Percentiles rank a stretch among this genome's conserved stretches.
Conservation (phyloP, 805 yeast species). For the Metschnikowia bowlesiae region DNA sequence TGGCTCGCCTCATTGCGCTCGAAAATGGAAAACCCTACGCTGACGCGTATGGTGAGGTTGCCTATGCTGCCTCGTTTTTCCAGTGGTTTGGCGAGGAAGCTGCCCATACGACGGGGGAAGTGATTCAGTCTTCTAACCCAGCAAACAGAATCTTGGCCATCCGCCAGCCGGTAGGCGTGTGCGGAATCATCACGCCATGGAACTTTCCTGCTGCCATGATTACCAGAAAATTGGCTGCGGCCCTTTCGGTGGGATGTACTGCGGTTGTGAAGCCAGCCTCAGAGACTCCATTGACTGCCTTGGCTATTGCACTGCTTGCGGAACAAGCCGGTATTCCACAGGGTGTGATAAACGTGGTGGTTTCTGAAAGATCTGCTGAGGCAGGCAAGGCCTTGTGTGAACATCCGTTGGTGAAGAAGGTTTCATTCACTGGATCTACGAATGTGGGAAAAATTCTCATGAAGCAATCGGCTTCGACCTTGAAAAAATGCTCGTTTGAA, state of each 20-base stretch:
- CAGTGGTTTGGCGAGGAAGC: conserved; percentile 90
- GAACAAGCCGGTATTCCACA: conserved; percentile 67
- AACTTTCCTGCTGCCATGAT: conserved; percentile 81
- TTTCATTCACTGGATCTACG: conserved; percentile 20
- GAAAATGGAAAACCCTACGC: conserved; percentile 74
- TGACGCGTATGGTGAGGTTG: conserved; percentile 70
- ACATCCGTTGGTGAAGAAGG: conserved; percentile 24
- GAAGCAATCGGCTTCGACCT: conserved; percentile 15
- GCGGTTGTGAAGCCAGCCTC: conserved; percentile 72
- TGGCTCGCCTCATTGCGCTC: conserved; percentile 57
- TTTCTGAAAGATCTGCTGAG: conserved; percentile 44
- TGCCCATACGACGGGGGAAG: conserved; percentile 64
- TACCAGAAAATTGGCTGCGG: conserved; percentile 70
- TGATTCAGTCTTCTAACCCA: conserved; percentile 51
- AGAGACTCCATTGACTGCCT: conserved; percentile 70
- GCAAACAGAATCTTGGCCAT: conserved; percentile 50
- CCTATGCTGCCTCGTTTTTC: conserved; percentile 68
- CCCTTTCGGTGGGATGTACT: conserved; percentile 76
- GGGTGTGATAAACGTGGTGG: conserved; percentile 60
- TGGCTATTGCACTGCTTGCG: conserved; percentile 59
- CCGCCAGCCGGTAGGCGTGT: conserved; percentile 77
- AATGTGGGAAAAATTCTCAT: conserved; percentile 19
- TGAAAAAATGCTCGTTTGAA: conserved; percentile 19
- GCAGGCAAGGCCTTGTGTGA: conserved; percentile 50
- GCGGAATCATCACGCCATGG: conserved; percentile 81